Evolutionary conservation across 2,329 filamentous ascomycete genomes (phyloP), one percentile per base, ranked within the genome.

Genomic region (Aspergillus fischeri): DNA sequence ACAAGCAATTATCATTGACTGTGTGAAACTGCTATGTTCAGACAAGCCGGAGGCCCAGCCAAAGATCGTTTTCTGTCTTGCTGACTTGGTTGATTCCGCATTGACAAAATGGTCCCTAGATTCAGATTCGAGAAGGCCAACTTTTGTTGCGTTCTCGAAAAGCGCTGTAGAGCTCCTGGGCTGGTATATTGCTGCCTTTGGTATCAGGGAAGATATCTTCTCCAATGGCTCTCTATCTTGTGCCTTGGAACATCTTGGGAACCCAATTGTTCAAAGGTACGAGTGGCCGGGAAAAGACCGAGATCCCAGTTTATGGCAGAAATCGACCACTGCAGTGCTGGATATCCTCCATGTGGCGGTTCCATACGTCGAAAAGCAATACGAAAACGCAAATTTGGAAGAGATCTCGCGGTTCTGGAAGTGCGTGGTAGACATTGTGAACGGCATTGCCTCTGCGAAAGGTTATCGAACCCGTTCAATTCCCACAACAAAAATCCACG

Each of bases 111-210:
- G 73, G 69, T 76, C 56, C 54, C 67, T 59, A 24, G 73, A 59
- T 55, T 75, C 61, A 55, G 72, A 71, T 63, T 70, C 65, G 52
- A 73, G 77, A 52, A 85, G 85, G 56, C 89, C 91, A 6, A 96
- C 91, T 0, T 97, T 92, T 69, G 86, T 99, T 55, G 93, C 94
- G 35, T 84, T 97, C 68, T 91, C 92, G 1, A 96, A 94, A 72
- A 84, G 85, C 21, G 86, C 88, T 57, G 94, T 96, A 82, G 77
- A 81, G 2, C 83, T 91, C 49, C 73, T 95, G 24, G 70, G 67
- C 50, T 76, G 74, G 73, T 77, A 77, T 56, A 64, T 77, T 49
- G 58, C 65, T 6, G 72, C 74, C 1, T 66, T 74, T 53, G 75
- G 74, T 1, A 74, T 77, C 53, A 85, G 89, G 25, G 68, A 77